Base-by-base conservation (phyloP, 2,329 filamentous ascomycete genomes). In the Apiospora hydei region DNA sequence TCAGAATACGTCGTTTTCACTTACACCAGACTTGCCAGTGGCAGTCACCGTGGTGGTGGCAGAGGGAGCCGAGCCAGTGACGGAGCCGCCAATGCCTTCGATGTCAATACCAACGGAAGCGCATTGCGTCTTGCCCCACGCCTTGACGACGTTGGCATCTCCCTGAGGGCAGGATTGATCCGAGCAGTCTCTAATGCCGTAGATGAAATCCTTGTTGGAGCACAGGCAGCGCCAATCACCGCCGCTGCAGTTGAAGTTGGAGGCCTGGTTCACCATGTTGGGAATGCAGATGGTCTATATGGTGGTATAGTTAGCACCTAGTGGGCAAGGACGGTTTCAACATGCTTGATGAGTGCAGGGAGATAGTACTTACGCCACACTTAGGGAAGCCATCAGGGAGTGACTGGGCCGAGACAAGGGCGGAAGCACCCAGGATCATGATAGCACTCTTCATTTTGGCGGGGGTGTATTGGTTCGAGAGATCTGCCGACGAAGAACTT, bases 131-230 rank as follows among this genome's bases (percentile, higher is more conserved):
- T 51, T 57, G 47, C 68, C 68, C 8, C 16, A 69, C 11, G 11
- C 18, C 49, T 69, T 51, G 21, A 69, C 68, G 44, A 16, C 34
- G 44, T 13, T n/a, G 34, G 68, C 68, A 21, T 69, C 38, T 1
- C 13, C 41, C 18, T 43, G 21, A 21, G 68, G 24, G 68, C 68
- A 69, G n/a, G 30, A 18, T 44, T 69, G 30, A 18, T 69, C 47
- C 24, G 68, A 21, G 68, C 68, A 69, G 47, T 69, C 68, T 53
- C 68, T 51, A 43, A 69, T 47, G n/a, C 68, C 68, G 47, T 69
- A 69, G 68, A 53, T 43, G 49, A 69, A 69, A 30, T 47, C 43
- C 46, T 41, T 41, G 18, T 24, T 26, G 47, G 68, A 57, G 34
- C 68, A 69, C n/a, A 69, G 47, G 34, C 68, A 69, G 26, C 46